phyloP scores from a whole-genome alignment of 2,329 filamentous ascomycete genomes.

The Nemania sp. region DNA sequence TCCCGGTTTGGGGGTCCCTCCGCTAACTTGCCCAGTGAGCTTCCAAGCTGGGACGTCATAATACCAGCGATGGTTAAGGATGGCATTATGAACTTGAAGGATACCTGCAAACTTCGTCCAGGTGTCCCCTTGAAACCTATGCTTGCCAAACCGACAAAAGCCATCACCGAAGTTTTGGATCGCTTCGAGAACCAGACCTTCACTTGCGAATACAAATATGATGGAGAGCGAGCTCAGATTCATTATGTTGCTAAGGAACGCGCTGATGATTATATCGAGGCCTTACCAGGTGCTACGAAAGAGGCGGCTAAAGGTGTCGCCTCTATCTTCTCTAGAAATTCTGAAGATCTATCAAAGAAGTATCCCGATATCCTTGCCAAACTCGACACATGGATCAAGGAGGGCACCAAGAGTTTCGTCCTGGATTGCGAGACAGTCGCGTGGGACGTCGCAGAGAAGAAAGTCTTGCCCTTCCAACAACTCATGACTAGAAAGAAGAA shows the following conservation, averaged over 20 bases:
- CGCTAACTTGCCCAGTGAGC: constrained; percentile 70
- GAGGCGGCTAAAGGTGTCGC: constrained; percentile 80
- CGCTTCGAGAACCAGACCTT: constrained; percentile 96
- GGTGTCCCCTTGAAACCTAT: constrained; percentile 97
- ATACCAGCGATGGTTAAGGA: constrained; percentile 89
- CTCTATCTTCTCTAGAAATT: constrained; percentile 97
- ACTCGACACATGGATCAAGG: constrained; percentile 88
- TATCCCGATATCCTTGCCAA: constrained; percentile 96
- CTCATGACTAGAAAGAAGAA: constrained; percentile 98
- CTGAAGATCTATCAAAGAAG: constrained; percentile 95
- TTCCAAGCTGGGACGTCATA: constrained; percentile 95
- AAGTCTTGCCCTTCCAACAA: constrained; percentile 96
- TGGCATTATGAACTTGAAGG: constrained; percentile 83
- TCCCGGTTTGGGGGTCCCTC: constrained; percentile 50
- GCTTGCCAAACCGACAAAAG: constrained; percentile 98
- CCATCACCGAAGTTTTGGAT: constrained; percentile 96
- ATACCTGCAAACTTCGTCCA: constrained; percentile 90
- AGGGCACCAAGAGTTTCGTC: constrained; percentile 92
- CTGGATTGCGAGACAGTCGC: constrained; percentile 98
- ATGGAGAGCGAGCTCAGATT: constrained; percentile 97
- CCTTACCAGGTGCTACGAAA: constrained; percentile 69
- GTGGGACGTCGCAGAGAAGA: constrained; percentile 95
- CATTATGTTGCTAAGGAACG: constrained; percentile 92
- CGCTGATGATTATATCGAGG: constrained; percentile 74
- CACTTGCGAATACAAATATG: constrained; percentile 99